phyloP scores from a whole-genome alignment of 2,329 filamentous ascomycete species.

The Fusarium musae region DNA sequence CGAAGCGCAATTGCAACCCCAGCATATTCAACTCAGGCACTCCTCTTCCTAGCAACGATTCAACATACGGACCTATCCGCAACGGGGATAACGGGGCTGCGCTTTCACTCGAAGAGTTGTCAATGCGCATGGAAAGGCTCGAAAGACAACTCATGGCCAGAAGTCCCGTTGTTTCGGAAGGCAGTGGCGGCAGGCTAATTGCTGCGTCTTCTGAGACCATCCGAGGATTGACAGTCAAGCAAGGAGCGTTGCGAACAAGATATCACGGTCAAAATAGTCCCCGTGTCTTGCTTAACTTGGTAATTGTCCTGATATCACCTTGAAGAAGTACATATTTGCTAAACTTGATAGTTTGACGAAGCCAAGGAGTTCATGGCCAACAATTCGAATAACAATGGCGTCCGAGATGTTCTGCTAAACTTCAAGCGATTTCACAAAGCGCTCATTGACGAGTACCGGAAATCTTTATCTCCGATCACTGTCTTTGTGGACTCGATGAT shows the following conservation, averaged over 20 bases:
- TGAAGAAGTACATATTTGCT: neutral
- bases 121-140: slow-evolving; percentile 63
- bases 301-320: slow-evolving; percentile 46
- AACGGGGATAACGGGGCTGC: slow-evolving; percentile 49
- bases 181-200: slow-evolving; percentile 47
- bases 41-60: slow-evolving; percentile 41
- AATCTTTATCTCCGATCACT: slow-evolving; percentile 61
- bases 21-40: slow-evolving; percentile 38
- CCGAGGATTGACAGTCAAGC: slow-evolving; percentile 61
- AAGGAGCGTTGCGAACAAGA: slow-evolving; percentile 58
- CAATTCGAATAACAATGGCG: slow-evolving; percentile 53
- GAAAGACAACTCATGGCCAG: slow-evolving; percentile 61
- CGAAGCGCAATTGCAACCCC: slow-evolving; percentile 53
- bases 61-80: slow-evolving; percentile 41
- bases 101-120: slow-evolving; percentile 59
- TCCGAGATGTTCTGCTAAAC: slow-evolving; percentile 56
- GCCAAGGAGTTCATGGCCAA: slow-evolving; percentile 62
- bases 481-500: slow-evolving; percentile 70
- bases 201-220: slow-evolving; percentile 58
- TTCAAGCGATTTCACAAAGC: slow-evolving; percentile 60
- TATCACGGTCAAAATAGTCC: slow-evolving; percentile 65
- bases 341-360: slow-evolving; percentile 60
- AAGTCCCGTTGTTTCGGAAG: slow-evolving; percentile 53
- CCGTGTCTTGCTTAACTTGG: slow-evolving; percentile 64
- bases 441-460: slow-evolving; percentile 60